Evolutionary conservation across 2,329 filamentous ascomycete genomes (phyloP).

Genomic region (Aspergillus vadensis): DNA sequence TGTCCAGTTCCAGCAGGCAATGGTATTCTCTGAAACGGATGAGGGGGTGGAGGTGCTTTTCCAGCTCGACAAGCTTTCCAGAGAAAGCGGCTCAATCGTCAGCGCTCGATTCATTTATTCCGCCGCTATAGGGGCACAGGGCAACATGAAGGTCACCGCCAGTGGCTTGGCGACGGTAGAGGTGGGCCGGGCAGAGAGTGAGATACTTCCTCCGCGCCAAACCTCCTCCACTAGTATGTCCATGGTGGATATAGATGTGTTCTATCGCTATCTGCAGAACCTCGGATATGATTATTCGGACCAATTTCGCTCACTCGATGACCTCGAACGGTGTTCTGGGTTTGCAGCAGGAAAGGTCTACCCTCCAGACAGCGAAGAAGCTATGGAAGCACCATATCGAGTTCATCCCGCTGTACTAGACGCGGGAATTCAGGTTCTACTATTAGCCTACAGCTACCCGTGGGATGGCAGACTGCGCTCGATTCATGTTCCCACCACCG

Average conservation of each 20-base stretch:
- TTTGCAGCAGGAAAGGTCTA: not conserved
- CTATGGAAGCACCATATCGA: not conserved
- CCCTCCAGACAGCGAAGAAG: not conserved
- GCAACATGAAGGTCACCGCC: no score
- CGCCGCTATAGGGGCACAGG: no score
- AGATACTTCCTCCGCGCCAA: not conserved
- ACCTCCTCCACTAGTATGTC: not conserved
- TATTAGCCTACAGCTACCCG: not conserved
- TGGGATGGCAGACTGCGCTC: not conserved
- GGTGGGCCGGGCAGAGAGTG: not conserved
- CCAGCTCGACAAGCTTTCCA: no score
- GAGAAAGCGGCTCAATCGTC: no score
- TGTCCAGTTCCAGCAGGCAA: not conserved
- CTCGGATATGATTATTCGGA: constrained; percentile 32
- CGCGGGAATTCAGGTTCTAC: not conserved
- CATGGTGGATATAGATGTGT: constrained; percentile 24
- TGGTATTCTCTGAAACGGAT: constrained; percentile 1
- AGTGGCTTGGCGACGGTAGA: no score
- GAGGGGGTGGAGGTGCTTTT: constrained; percentile 4
- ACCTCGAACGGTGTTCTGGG: not conserved
- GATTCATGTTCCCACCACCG: not conserved
- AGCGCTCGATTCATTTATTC: no score
- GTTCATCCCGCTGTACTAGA: not conserved
- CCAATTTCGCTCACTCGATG: constrained; percentile 19
- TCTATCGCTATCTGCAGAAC: constrained; percentile 27